Conservation (phyloP, 2,329 filamentous ascomycete genomes). For the Trichoderma koningii region DNA sequence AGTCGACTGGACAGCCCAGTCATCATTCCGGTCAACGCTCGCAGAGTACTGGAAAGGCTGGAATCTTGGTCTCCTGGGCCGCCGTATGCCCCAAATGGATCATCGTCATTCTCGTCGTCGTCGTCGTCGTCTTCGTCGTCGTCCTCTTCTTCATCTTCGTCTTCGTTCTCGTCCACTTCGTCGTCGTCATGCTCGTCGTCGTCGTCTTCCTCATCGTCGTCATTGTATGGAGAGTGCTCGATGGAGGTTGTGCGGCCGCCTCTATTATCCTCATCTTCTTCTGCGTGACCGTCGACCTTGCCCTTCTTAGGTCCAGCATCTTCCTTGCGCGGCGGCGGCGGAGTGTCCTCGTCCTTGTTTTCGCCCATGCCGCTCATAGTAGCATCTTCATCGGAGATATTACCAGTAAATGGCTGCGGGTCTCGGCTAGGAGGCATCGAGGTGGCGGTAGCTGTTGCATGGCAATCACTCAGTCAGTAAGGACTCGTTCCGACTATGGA, state of each 20-base stretch:
- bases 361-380: constrained; percentile 21
- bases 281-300: background rate
- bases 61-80: constrained; percentile 63
- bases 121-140: constrained; percentile 49
- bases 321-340: constrained; percentile 31
- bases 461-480: background rate
- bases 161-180: constrained; percentile 61
- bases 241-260: constrained; percentile 25
- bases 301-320: background rate
- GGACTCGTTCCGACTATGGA: too few relatives aligned
- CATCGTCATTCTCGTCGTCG: constrained; percentile 62
- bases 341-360: background rate
- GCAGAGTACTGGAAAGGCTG: constrained; percentile 75
- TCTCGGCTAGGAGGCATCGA: constrained; percentile 1
- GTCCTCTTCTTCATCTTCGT: constrained; percentile 40
- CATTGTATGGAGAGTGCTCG: constrained; percentile 9
- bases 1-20: constrained; percentile 78
- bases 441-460: background rate
- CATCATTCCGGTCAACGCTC: constrained; percentile 90
- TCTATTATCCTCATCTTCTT: constrained; percentile 24
- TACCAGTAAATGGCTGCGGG: background rate
- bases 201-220: constrained; percentile 43
- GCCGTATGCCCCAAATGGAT: constrained; percentile 67
- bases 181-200: constrained; percentile 49
- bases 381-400: constrained; percentile 16